Base-by-base conservation (phyloP, 495 filamentous ascomycete genomes). In the Amphirosellinia nigrospora region DNA sequence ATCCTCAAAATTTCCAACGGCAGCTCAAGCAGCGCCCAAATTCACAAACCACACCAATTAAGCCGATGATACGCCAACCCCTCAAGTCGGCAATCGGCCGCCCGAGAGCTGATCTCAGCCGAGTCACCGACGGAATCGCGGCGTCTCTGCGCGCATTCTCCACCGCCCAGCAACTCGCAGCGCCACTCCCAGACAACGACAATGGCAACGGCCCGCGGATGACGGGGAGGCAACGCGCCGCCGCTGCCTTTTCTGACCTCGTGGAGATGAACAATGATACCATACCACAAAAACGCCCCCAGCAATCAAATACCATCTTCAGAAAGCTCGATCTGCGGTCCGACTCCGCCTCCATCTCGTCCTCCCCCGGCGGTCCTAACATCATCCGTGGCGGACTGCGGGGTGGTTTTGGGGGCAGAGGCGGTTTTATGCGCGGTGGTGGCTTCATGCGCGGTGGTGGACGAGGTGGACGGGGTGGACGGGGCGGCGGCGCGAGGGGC, bases 81-180 rank as follows among this genome's bases (percentile, higher is more conserved):
- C 34, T 78, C 36, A 58, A 64, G 23, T 71, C 74, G 70, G 71
- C 71, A 64, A 23, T 68, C 52, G 71, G 72, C 64, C 70, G 72
- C 69, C 23, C 72, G 36, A 70, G 76, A 36, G 59, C 70, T 56
- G 82, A 83, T 50, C 32, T 83, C 41, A 43, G 53, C 9, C 77
- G 76, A 61, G 80, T 81, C 50, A 61, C 77, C 28, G 81, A 84
- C 63, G 81, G 82, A 36, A 83, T 83, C 75, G 73, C 79, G 7
- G 75, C 77, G 19, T 80, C 80, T 21, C 75, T 84, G 48, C 78
- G 82, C 23, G 75, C 78, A 39, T 84, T 84, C 73, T 81, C 78
- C 43, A 65, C 79, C 63, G 74, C 77, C 39, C 71, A 75, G 21
- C 67, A 64, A 4, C 77, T 73, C 43, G 23, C 63, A 70, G 73